Base-by-base conservation (phyloP, 768 basidiomycete genomes). In the Pleurotus salmoneostramineus region DNA sequence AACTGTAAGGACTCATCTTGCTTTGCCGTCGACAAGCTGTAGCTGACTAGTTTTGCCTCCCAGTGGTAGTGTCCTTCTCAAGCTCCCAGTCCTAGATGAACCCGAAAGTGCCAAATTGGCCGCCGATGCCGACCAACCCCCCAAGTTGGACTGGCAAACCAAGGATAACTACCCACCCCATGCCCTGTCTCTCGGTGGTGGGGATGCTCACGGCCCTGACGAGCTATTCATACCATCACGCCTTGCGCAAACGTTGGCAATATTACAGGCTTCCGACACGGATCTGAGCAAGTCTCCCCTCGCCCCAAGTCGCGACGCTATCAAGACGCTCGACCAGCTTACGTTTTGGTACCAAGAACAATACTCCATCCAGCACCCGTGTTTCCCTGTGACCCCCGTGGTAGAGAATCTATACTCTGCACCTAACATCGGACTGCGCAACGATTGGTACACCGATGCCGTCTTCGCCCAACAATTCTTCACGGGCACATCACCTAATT, bases 371-470 rank as follows among this genome's bases (percentile, higher is more conserved):
- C 43, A 46, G 48, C 17, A 6, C 17, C 14, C 14, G 17, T 3
- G 21, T 27, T 3, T 1, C 21, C 21, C 21, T 27, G 8, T 11
- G 3, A 27, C 21, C 21, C 21, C 31, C 14, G 27, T 50, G n/a
- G 27, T 31, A 12, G 32, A 47, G n/a, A 58, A 67, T 51, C 64
- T 67, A 62, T 68, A 62, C 47, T 61, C 44, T 34, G 49, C 50
- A 47, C 58, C 56, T 21, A 71, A 70, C 56, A 62, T 71, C n/a
- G 70, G 70, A 1, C 61, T 60, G 48, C 63, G 70, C 34, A 21
- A 57, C 15, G 70, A 70, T 55, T 71, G 70, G 70, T 69, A 69
- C 51, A 68, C 68, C 11, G 70, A 70, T 43, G 66, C 66, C 15
- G 68, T 64, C 21, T 71, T 69, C 51, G 68, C 57, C 10, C 69